Percentiles rank a stretch among this genome's conserved stretches.
Evolutionary conservation across 2,329 filamentous ascomycete species (phyloP).

Genomic region (Incumbomyces delicatus): DNA sequence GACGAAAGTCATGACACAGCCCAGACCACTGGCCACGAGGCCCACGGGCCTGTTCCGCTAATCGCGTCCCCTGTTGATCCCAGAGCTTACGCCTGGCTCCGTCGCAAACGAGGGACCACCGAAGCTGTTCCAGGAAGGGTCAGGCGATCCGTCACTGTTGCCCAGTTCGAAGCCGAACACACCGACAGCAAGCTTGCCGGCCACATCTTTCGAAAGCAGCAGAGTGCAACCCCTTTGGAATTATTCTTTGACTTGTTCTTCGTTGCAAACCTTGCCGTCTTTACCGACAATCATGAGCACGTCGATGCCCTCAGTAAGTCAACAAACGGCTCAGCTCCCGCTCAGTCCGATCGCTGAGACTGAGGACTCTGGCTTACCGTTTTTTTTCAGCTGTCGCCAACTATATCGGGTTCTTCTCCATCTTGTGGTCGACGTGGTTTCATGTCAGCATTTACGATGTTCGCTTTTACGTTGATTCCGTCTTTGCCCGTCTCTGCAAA

Average conservation of each 20-base stretch:
- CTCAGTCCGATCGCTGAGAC: too few relatives aligned
- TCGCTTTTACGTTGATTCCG: constrained; percentile 53
- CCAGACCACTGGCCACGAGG: too few relatives aligned
- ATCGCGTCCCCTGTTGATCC: constrained; percentile 5
- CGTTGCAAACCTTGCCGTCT: constrained; percentile 56
- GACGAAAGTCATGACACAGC: too few relatives aligned
- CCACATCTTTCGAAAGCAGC: constrained; percentile 29
- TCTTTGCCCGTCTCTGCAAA: constrained; percentile 53
- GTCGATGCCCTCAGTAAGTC: constrained; percentile 29
- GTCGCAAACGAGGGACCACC: background rate
- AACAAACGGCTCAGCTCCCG: too few relatives aligned
- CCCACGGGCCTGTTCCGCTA: constrained; percentile 1
- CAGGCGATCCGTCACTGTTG: background rate
- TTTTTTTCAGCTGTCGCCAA: constrained; percentile 23
- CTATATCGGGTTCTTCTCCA: constrained; percentile 45
- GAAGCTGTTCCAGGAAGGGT: background rate
- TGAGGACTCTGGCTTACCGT: too few relatives aligned
- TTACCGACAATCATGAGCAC: constrained; percentile 47
- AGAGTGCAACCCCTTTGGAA: constrained; percentile 45
- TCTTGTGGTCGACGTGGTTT: constrained; percentile 61
- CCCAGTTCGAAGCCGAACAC: constrained; percentile 3
- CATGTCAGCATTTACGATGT: constrained; percentile 55
- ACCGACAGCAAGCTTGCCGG: background rate
- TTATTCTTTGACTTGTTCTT: constrained; percentile 54
- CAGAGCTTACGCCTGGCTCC: background rate